Percentiles rank a stretch among this genome's conserved stretches.
Conservation (phyloP, 2,329 filamentous ascomycete species). For the Aspergillus pseudonomiae region DNA sequence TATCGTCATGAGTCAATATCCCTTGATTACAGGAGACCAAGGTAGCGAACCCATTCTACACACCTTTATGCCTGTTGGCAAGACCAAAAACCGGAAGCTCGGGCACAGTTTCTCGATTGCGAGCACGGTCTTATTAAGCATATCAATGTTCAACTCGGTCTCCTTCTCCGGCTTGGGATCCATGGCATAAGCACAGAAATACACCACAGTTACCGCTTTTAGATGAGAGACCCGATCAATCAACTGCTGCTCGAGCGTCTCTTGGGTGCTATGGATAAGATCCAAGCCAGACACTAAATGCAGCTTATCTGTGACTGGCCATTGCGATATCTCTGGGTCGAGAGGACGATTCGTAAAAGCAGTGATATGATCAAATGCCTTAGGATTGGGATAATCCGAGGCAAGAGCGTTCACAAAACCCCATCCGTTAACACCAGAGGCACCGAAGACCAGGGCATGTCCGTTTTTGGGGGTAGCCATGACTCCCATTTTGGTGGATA, state of each 20-base stretch:
- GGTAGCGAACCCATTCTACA: no score
- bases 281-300: conserved; percentile 1
- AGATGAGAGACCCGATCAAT: neutral
- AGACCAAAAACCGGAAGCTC: no score
- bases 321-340: neutral
- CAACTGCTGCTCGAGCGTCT: neutral
- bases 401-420: neutral
- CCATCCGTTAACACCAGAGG: conserved; percentile 10
- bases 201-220: neutral
- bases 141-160: no score
- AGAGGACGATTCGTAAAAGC: conserved; percentile 10
- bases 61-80: no score
- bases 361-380: neutral
- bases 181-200: conserved; percentile 6
- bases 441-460: conserved; percentile 9
- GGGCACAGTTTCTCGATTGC: no score
- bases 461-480: neutral
- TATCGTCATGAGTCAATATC: no score
- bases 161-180: no score
- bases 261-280: neutral
- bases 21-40: no score
- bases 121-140: no score
- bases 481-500: neutral
- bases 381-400: no score
- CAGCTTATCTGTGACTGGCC: neutral